These are phyloP conservation scores for Mycena vulgaris DNA, from an alignment of 768 basidiomycete genomes.

Conservation along the genomic window DNA sequence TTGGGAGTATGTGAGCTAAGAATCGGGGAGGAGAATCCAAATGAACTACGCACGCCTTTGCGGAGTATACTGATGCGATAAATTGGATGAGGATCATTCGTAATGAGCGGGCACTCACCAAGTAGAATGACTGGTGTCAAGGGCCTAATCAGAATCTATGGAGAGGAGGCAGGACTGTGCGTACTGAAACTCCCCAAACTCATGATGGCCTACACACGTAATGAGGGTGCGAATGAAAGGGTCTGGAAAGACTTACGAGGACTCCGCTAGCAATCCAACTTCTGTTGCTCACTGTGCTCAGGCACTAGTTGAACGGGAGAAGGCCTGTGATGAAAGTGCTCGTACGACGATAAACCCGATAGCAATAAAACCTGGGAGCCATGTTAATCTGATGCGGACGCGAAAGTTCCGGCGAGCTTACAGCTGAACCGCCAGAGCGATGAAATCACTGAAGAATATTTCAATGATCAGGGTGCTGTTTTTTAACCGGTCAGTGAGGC, in stretches of 20 bases:
- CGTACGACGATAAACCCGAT: slow-evolving; percentile 18
- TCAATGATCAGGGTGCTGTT: slow-evolving; percentile 37
- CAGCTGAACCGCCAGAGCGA: slow-evolving; percentile 32
- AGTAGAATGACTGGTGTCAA: no score
- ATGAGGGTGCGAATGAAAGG: neutral
- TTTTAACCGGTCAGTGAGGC: neutral
- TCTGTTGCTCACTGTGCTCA: slow-evolving; percentile 29
- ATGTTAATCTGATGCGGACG: neutral
- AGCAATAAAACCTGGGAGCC: slow-evolving; percentile 9
- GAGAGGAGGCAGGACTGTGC: neutral
- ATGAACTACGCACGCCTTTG: neutral
- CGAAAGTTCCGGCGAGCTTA: neutral
- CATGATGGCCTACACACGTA: neutral
- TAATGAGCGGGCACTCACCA: no score
- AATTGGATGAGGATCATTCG: no score
- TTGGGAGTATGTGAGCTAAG: neutral
- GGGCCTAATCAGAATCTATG: no score
- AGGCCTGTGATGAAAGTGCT: no score
- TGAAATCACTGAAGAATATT: slow-evolving; percentile 33
- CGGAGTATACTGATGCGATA: neutral
- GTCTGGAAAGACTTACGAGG: slow-evolving; percentile 16
- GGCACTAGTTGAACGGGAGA: neutral
- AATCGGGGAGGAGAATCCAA: no score
- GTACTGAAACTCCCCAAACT: slow-evolving; percentile 11
- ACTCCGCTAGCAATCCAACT: slow-evolving; percentile 10